Conservation (phyloP, 2,329 filamentous ascomycete genomes). For the Penicillium sp. region DNA sequence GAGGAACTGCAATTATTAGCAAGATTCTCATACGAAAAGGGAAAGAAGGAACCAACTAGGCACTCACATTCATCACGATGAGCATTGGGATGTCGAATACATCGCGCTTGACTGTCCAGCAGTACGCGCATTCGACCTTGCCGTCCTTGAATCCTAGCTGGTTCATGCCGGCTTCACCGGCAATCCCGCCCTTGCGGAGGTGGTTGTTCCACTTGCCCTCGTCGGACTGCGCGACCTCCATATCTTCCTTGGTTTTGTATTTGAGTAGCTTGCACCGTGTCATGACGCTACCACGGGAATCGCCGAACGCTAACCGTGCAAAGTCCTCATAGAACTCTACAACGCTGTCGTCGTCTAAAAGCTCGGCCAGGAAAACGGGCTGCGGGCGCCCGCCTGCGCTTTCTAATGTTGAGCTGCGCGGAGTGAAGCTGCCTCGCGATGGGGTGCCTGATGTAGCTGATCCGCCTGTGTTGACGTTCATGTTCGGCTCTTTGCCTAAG, state of each 20-base stretch:
- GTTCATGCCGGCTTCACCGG: conserved; percentile 63
- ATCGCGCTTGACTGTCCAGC: conserved; percentile 94
- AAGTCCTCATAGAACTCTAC: conserved; percentile 96
- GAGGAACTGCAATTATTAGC: conserved; percentile 36
- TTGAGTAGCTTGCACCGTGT: conserved; percentile 81
- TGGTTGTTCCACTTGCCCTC: conserved; percentile 44
- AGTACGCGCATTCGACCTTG: conserved; percentile 90
- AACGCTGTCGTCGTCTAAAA: conserved; percentile 88
- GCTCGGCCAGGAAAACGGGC: conserved; percentile 83
- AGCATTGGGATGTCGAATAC: conserved; percentile 98
- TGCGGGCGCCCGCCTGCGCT: conserved; percentile 52
- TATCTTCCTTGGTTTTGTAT: conserved; percentile 69
- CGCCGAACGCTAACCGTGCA: conserved; percentile 83
- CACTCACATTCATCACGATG: conserved; percentile 93
- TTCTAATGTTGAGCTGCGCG: conserved; percentile 39
- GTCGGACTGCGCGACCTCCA: conserved; percentile 38
- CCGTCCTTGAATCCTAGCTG: conserved; percentile 75
- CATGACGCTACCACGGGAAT: conserved; percentile 78
- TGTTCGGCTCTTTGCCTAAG: conserved; percentile 77
- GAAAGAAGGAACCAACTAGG: not conserved
- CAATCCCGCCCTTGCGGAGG: conserved; percentile 44
- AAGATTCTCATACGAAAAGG: no score
- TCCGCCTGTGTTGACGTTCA: conserved; percentile 73
- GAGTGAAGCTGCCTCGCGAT: conserved; percentile 47
- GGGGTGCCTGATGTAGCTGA: conserved; percentile 40